Percentiles rank a stretch among this genome's conserved stretches.
Conservation (phyloP, 345 rosid species). For the Eucalyptus sideroxylon region DNA sequence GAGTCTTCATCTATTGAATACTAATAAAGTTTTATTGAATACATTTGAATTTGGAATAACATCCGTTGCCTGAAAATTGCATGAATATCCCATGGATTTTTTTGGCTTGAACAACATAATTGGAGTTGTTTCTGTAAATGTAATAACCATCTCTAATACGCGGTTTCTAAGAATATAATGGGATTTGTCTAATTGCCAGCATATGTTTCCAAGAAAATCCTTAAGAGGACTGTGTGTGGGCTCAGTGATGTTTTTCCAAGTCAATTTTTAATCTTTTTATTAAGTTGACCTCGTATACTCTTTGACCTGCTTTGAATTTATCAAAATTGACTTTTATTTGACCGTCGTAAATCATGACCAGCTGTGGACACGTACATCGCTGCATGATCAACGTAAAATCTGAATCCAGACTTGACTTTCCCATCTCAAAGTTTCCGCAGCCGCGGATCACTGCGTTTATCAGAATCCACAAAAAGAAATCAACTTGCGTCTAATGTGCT, state of each 20-base stretch:
- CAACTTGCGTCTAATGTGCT: background rate
- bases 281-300: background rate
- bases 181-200: background rate
- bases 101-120: background rate
- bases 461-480: background rate
- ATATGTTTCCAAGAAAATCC: background rate
- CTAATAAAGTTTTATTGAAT: background rate
- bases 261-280: background rate
- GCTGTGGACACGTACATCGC: background rate
- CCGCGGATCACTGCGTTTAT: background rate
- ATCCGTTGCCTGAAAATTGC: background rate
- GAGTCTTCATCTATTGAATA: background rate
- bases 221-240: background rate
- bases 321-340: background rate
- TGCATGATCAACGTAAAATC: background rate
- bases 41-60: background rate
- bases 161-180: background rate
- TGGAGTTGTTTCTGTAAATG: background rate
- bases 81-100: background rate
- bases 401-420: background rate
- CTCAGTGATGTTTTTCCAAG: background rate
- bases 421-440: background rate
- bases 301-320: background rate
- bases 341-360: background rate
- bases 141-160: background rate